These are phyloP conservation scores for Camellia granthamiana DNA, from an alignment of 148 eudicot genomes.

Conservation along the genomic window DNA sequence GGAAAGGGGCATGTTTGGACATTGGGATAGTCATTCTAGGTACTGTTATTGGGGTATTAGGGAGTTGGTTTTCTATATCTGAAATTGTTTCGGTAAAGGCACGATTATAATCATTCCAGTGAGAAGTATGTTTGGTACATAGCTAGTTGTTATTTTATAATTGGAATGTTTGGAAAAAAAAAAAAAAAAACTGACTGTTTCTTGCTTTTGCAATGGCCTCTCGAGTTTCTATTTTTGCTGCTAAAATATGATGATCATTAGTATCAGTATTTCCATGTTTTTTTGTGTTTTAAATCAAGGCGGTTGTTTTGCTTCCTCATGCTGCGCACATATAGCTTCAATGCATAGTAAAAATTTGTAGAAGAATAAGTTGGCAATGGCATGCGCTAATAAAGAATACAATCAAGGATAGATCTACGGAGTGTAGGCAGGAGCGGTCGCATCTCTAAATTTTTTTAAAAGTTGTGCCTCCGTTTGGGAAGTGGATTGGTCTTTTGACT, in stretches of 20 bases:
- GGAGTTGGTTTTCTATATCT: conserved; percentile 59
- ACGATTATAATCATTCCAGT: conserved; percentile 15
- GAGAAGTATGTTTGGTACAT: neutral
- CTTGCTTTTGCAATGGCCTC: neutral
- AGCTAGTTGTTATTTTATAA: neutral
- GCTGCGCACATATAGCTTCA: no score
- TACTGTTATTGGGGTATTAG: conserved; percentile 45
- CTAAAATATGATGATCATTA: neutral
- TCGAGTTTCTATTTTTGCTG: neutral
- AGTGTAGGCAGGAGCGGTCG: no score
- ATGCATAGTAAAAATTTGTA: no score
- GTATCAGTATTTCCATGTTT: no score
- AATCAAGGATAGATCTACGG: no score
- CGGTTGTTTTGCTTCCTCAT: no score
- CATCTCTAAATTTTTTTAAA: no score
- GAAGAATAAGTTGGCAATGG: no score
- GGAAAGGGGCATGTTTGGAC: conserved; percentile 36
- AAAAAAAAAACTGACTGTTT: neutral
- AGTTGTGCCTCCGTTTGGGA: no score
- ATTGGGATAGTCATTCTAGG: conserved; percentile 52
- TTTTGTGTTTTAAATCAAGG: no score
- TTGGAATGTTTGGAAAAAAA: neutral
- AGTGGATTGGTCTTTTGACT: no score
- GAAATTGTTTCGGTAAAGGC: conserved; percentile 53
- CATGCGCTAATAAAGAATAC: no score